Conservation (phyloP, 78 protist species). For the Monocercomonoides exilis region DNA sequence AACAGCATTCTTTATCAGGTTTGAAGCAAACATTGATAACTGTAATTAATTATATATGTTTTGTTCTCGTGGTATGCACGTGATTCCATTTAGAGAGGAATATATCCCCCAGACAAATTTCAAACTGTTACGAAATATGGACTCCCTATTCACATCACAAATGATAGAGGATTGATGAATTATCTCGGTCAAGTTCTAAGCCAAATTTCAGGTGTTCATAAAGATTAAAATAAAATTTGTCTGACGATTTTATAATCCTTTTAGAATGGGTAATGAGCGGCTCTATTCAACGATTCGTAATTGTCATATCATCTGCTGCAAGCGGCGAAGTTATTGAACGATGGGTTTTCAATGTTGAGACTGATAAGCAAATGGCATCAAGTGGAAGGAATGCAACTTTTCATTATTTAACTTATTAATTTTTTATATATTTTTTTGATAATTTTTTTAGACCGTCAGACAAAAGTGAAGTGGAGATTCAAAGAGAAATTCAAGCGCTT, state of each 20-base stretch:
- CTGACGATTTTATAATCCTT: background rate
- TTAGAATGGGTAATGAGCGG: conserved; percentile 74
- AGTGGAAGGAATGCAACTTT: no score
- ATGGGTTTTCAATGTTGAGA: conserved; percentile 89
- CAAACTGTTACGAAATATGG: conserved; percentile 72
- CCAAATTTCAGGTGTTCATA: conserved; percentile 50
- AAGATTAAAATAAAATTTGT: background rate
- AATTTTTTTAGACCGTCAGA: conserved; percentile 4
- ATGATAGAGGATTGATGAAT: conserved; percentile 61
- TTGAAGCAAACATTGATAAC: background rate
- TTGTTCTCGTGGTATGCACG: background rate
- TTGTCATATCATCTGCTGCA: conserved; percentile 67
- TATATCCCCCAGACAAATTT: conserved; percentile 90
- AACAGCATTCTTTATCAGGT: conserved; percentile 54
- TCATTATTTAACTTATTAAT: background rate
- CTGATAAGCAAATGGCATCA: conserved; percentile 40
- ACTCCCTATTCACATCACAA: conserved; percentile 68
- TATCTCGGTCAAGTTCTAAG: conserved; percentile 70
- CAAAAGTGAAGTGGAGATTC: conserved; percentile 67
- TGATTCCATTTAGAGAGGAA: conserved; percentile 70
- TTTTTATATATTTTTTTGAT: conserved; percentile 1
- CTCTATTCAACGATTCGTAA: conserved; percentile 79
- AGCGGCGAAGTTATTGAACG: conserved; percentile 77
- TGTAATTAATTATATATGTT: background rate
- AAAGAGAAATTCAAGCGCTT: conserved; percentile 85